phyloP scores from a whole-genome alignment of 2,329 filamentous ascomycete species.

The Penicillium oxalicum region DNA sequence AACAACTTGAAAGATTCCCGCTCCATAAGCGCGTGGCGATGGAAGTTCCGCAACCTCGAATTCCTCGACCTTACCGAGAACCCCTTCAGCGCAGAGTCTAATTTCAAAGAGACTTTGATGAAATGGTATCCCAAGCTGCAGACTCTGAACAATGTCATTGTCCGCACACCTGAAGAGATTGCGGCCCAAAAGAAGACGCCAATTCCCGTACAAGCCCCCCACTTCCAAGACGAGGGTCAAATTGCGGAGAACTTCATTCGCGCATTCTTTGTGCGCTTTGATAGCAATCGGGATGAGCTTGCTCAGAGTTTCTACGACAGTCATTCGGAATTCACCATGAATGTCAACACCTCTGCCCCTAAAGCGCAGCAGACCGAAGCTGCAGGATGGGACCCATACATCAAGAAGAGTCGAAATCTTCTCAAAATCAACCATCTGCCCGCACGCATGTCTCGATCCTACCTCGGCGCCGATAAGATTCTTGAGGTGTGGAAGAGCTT shows the following conservation, averaged over 20 bases:
- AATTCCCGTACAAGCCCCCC: conserved; percentile 58
- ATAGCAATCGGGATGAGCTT: conserved; percentile 61
- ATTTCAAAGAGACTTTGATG: conserved; percentile 62
- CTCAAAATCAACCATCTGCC: conserved; percentile 58
- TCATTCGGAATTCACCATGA: conserved; percentile 67
- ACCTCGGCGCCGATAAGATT: conserved; percentile 60
- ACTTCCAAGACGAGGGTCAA: conserved; percentile 67
- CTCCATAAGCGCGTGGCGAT: conserved; percentile 67
- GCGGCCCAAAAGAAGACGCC: conserved; percentile 53
- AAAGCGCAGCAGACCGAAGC: conserved; percentile 45
- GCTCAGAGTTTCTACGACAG: conserved; percentile 67
- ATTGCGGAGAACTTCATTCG: conserved; percentile 71
- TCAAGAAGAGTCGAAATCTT: conserved; percentile 73
- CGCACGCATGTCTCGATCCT: conserved; percentile 60
- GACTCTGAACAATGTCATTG: conserved; percentile 66
- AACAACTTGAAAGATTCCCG: conserved; percentile 69
- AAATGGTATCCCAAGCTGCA: conserved; percentile 79
- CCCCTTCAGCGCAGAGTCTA: conserved; percentile 59
- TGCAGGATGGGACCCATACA: conserved; percentile 63
- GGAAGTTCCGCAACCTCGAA: conserved; percentile 70
- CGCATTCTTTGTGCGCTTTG: conserved; percentile 68
- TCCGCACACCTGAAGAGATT: conserved; percentile 67
- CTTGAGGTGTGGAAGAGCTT: conserved; percentile 62
- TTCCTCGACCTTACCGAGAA: conserved; percentile 75
- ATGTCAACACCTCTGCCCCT: conserved; percentile 60